phyloP scores from a whole-genome alignment of 2,329 filamentous ascomycete species.

The Acrocalymma vagum region DNA sequence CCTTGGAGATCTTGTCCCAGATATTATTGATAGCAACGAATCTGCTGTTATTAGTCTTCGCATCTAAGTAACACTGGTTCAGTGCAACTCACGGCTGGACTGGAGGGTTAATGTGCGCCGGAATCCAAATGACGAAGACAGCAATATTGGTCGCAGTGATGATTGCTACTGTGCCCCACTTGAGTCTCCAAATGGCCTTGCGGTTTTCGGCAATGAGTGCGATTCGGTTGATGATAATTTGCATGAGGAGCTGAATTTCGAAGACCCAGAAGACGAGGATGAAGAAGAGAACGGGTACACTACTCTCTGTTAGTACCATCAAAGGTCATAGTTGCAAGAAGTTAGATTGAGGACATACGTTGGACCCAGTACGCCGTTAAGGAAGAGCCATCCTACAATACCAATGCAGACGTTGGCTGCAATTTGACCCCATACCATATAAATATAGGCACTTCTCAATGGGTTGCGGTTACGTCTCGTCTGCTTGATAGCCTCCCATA shows the following conservation, averaged over 20 bases:
- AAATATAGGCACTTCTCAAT: constrained; percentile 42
- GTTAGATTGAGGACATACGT: constrained; percentile 23
- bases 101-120: constrained; percentile 49
- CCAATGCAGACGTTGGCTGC: constrained; percentile 37
- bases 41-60: constrained; percentile 28
- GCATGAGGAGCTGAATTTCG: constrained; percentile 60
- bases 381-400: constrained; percentile 41
- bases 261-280: constrained; percentile 44
- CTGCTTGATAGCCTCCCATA: constrained; percentile 46
- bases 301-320: constrained; percentile 14
- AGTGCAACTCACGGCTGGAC: constrained; percentile 10
- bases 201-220: constrained; percentile 57
- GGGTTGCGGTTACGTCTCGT: constrained; percentile 45
- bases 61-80: constrained; percentile 25
- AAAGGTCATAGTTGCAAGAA: not conserved
- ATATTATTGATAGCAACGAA: constrained; percentile 58
- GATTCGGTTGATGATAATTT: constrained; percentile 65
- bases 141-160: constrained; percentile 62
- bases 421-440: constrained; percentile 47
- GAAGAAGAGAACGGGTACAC: constrained; percentile 41
- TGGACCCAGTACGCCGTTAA: constrained; percentile 37
- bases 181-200: constrained; percentile 50
- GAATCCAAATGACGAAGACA: constrained; percentile 65
- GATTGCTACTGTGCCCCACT: constrained; percentile 56
- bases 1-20: constrained; percentile 64